phyloP scores from a whole-genome alignment of 345 rosid genomes.

The Citropsis articulata region DNA sequence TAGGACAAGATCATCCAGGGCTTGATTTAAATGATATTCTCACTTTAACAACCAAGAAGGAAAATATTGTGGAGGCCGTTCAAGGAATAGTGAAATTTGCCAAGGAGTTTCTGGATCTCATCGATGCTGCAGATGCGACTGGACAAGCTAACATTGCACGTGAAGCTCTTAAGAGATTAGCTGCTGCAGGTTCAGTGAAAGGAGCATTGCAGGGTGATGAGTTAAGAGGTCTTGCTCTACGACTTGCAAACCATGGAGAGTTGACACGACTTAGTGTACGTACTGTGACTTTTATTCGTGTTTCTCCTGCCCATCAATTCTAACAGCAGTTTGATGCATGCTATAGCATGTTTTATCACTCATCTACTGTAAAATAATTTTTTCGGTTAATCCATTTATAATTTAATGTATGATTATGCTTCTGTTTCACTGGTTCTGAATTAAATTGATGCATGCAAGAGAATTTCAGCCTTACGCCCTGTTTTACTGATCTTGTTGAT shows the following conservation, averaged over 20 bases:
- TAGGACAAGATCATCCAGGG: slow-evolving; percentile 76
- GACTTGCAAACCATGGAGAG: slow-evolving; percentile 98
- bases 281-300: slow-evolving; percentile 14
- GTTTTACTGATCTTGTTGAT: neutral
- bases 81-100: slow-evolving; percentile 90
- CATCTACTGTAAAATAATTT: neutral
- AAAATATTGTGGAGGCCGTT: slow-evolving; percentile 89
- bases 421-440: neutral
- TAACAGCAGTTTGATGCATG: slow-evolving; percentile 18
- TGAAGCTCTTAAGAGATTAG: slow-evolving; percentile 92
- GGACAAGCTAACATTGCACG: slow-evolving; percentile 90
- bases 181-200: slow-evolving; percentile 94
- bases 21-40: slow-evolving; percentile 87
- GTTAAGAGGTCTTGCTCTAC: slow-evolving; percentile 87
- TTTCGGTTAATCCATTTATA: neutral
- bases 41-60: slow-evolving; percentile 75
- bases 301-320: slow-evolving; percentile 1
- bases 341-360: neutral
- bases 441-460: neutral
- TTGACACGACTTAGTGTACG: slow-evolving; percentile 84
- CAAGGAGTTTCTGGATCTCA: slow-evolving; percentile 92
- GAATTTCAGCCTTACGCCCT: neutral
- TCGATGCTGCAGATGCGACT: slow-evolving; percentile 99
- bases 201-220: slow-evolving; percentile 92
- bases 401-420: neutral